These are phyloP conservation scores for Termitomyces sp. DNA, from an alignment of 768 basidiomycete genomes.

Conservation along the genomic window DNA sequence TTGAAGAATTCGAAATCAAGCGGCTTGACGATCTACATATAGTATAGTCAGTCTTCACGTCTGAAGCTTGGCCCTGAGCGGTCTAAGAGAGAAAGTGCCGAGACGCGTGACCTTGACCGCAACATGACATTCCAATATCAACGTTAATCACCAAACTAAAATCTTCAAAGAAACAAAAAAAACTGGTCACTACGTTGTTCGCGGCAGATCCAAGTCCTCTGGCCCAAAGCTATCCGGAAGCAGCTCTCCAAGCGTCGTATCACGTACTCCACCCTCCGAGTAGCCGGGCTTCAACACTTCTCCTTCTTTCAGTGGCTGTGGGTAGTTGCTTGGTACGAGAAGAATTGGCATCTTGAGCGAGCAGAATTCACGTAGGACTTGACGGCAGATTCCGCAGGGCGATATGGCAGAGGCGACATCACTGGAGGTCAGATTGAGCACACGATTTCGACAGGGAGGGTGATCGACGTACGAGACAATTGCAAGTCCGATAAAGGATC, in stretches of 20 bases:
- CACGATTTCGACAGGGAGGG: not conserved
- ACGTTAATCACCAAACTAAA: too few species aligned
- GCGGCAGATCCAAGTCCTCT: conserved; percentile 63
- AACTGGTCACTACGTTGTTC: conserved; percentile 13
- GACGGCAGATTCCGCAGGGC: conserved; percentile 94
- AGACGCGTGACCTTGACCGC: too few species aligned
- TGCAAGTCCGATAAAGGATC: conserved; percentile 70
- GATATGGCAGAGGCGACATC: conserved; percentile 67
- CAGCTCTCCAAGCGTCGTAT: conserved; percentile 68
- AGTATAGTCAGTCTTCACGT: too few species aligned
- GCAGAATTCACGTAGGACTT: conserved; percentile 87
- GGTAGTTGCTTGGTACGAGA: conserved; percentile 67
- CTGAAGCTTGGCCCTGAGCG: too few species aligned
- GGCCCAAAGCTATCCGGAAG: conserved; percentile 90
- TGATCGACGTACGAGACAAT: conserved; percentile 62
- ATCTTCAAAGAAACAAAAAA: not conserved
- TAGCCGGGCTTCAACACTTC: conserved; percentile 33
- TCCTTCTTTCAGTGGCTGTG: conserved; percentile 30
- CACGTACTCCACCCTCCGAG: conserved; percentile 49
- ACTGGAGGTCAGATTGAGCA: conserved; percentile 29
- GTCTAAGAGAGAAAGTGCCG: too few species aligned
- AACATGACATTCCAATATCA: too few species aligned
- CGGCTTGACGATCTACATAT: too few species aligned
- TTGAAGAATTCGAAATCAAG: too few species aligned
- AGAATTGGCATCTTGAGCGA: conserved; percentile 65